Evolutionary conservation across 495 filamentous ascomycete genomes (phyloP), one percentile per base, ranked within the genome.

Genomic region (Pyrenula aspistea): DNA sequence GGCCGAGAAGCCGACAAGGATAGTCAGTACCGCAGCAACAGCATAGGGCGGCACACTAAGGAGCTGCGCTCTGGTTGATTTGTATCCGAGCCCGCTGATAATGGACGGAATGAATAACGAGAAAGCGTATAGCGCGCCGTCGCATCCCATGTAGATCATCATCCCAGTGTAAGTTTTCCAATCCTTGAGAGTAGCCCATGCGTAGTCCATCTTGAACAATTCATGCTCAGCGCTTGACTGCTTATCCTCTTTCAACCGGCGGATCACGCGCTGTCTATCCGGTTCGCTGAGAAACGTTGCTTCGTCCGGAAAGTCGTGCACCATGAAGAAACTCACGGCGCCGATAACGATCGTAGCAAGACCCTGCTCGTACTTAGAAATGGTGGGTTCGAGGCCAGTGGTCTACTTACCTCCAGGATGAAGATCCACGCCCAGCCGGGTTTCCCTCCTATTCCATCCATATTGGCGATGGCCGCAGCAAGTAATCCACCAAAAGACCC

Each of bases 71-170:
- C 71, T 78, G 2, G 87, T 87, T 1, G 77, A 66, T 15, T 69
- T 77, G 66, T 87, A 95, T 25, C 92, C 92, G 49, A 74, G 73
- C 60, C 85, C 77, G 24, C 65, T 70, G 63, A 97, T 87, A 65
- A 96, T 96, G 25, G 83, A 85, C 1, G 92, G 92, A 0, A 95
- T 77, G 68, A 97, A 96, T 2, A 97, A 79, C 3, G 86, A 88
- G 68, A 96, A 96, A 20, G 87, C 89, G 67, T 96, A 97, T 2
- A 97, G 79, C 12, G 88, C 76, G 12, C 75, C 75, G 60, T 79
- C 78, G 12, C 69, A 68, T 8, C 88, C 88, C 86, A 91, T 91
- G 61, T 90, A 93, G 49, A 91, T 86, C 21, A 83, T 66, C 66
- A 86, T 86, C 2, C 82, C 87, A 0, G 80, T 63, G 73, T 81